Percentiles rank a stretch among this genome's conserved stretches.
These are phyloP conservation scores for Penicillium sp. DNA, from an alignment of 2,329 filamentous ascomycete species.

Conservation along the genomic window DNA sequence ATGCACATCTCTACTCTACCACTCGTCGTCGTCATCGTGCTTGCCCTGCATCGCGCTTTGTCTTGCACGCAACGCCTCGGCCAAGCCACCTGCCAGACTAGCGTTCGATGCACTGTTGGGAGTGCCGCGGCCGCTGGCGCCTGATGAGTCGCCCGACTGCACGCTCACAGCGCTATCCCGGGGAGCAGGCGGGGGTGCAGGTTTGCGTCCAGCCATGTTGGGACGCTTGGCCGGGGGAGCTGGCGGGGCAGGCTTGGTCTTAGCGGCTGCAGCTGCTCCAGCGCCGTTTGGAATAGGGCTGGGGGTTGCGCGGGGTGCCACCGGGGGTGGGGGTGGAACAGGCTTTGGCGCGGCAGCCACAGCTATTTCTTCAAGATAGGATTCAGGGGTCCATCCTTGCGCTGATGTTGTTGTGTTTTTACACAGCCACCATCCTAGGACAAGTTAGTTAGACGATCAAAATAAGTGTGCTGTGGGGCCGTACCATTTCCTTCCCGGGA, in stretches of 20 bases:
- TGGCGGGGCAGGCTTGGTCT: slow-evolving; percentile 62
- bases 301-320: slow-evolving; percentile 46
- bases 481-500: slow-evolving; percentile 91
- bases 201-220: slow-evolving; percentile 58
- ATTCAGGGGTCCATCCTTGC: slow-evolving; percentile 90
- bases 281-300: slow-evolving; percentile 53
- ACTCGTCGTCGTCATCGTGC: slow-evolving; percentile 61
- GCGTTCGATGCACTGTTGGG: slow-evolving; percentile 51
- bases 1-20: slow-evolving; percentile 40
- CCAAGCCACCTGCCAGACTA: slow-evolving; percentile 63
- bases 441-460: slow-evolving; percentile 20
- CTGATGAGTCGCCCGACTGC: slow-evolving; percentile 43
- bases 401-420: slow-evolving; percentile 58
- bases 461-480: slow-evolving; percentile 25
- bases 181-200: slow-evolving; percentile 55
- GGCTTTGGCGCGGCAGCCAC: slow-evolving; percentile 51
- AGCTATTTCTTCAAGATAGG: slow-evolving; percentile 72
- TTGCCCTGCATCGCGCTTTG: slow-evolving; percentile 67
- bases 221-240: slow-evolving; percentile 75
- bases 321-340: slow-evolving; percentile 44
- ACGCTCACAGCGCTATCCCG: slow-evolving; percentile 55
- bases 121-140: slow-evolving; percentile 61
- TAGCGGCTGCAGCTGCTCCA: slow-evolving; percentile 38
- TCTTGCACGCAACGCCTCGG: slow-evolving; percentile 67
- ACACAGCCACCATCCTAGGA: slow-evolving; percentile 85